These are phyloP conservation scores for Suhomyces sp. DNA, from an alignment of 805 yeast genomes.

Conservation along the genomic window DNA sequence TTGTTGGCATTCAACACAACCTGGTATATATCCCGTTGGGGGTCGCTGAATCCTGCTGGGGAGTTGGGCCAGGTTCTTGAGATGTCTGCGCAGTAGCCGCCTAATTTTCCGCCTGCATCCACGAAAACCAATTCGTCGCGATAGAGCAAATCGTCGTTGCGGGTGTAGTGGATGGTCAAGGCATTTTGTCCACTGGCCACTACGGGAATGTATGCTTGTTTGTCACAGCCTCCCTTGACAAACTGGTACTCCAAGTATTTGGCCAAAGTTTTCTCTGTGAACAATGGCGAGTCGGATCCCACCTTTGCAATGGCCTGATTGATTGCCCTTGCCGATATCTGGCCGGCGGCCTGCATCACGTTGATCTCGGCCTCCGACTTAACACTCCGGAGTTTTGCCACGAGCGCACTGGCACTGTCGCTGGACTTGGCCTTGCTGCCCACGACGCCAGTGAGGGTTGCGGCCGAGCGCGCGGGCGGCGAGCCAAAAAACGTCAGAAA, in stretches of 20 bases:
- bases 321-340: conserved; percentile 77
- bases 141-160: conserved; percentile 80
- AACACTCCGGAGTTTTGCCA: conserved; percentile 56
- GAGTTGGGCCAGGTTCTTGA: conserved; percentile 94
- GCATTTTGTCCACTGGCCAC: conserved; percentile 94
- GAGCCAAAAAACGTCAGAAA: conserved; percentile 18
- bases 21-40: conserved; percentile 84
- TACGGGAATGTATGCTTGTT: conserved; percentile 89
- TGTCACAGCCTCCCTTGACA: conserved; percentile 83
- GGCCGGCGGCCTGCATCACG: conserved; percentile 80
- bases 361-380: conserved; percentile 76
- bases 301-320: conserved; percentile 73
- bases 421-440: conserved; percentile 34
- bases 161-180: conserved; percentile 86
- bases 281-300: conserved; percentile 44
- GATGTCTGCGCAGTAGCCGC: conserved; percentile 94
- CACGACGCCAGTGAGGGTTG: conserved; percentile 19
- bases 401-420: conserved; percentile 39
- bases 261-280: conserved; percentile 73
- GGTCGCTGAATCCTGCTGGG: conserved; percentile 62
- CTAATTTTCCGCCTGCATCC: conserved; percentile 92
- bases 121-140: conserved; percentile 82
- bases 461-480: conserved; percentile 1
- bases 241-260: conserved; percentile 81
- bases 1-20: conserved; percentile 84